phyloP scores from a whole-genome alignment of 73 alveolate genomes.

The Paraurostyla sp. region DNA sequence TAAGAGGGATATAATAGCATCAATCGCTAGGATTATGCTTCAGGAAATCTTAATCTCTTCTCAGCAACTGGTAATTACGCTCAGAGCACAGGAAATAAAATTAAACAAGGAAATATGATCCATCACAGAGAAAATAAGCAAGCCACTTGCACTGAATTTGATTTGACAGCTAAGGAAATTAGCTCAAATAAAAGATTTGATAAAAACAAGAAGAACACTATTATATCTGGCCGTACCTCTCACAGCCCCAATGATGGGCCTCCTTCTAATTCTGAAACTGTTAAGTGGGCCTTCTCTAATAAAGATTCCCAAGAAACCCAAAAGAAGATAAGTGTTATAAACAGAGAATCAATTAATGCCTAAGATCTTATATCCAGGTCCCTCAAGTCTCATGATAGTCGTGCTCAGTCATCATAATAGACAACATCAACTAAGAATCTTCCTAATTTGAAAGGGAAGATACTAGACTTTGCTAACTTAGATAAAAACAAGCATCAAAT shows the following conservation, averaged over 20 bases:
- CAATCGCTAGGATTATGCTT: background rate
- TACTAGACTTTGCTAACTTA: constrained; percentile 26
- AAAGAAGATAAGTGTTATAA: constrained; percentile 17
- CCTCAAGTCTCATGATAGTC: constrained; percentile 39
- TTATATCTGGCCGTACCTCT: background rate
- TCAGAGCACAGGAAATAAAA: constrained; percentile 27
- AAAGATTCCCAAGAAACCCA: constrained; percentile 23
- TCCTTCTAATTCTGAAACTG: constrained; percentile 32
- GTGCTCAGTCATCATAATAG: background rate
- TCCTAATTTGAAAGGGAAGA: constrained; percentile 14
- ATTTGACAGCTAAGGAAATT: constrained; percentile 39
- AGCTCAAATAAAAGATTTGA: constrained; percentile 30
- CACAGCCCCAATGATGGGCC: constrained; percentile 41
- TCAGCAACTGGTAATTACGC: too few relatives aligned
- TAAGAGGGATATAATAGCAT: background rate
- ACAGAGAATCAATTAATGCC: constrained; percentile 14
- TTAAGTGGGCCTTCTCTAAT: constrained; percentile 54
- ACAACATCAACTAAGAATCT: background rate
- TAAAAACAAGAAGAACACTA: constrained; percentile 14
- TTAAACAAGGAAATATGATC: background rate
- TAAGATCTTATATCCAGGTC: constrained; percentile 36
- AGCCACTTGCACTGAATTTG: constrained; percentile 36
- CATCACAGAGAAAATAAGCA: background rate
- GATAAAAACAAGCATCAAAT: background rate
- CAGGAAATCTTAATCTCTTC: background rate